A percentile compares a stretch with the other conserved stretches of the same genome.
Conservation (phyloP, 805 yeast species). For the Wickerhamomyces mucosus region DNA sequence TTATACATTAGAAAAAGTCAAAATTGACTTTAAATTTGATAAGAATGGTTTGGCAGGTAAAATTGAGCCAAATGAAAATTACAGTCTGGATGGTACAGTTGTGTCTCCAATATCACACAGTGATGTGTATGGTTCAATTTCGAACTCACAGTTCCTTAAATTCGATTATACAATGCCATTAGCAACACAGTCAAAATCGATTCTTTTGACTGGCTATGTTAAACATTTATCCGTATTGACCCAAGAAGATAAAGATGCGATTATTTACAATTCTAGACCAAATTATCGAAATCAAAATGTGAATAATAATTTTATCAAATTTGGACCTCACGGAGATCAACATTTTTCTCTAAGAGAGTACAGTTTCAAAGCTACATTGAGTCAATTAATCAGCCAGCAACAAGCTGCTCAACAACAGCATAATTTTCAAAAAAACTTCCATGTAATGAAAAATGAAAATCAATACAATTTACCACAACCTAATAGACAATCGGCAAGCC, state of each 20-base stretch:
- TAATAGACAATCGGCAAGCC: background rate
- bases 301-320: conserved; percentile 30
- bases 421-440: conserved; percentile 3
- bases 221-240: conserved; percentile 53
- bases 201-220: conserved; percentile 73
- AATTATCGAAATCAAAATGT: conserved; percentile 18
- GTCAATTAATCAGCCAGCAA: conserved; percentile 2
- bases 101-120: conserved; percentile 27
- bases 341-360: conserved; percentile 40
- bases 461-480: conserved; percentile 7
- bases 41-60: conserved; percentile 53
- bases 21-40: conserved; percentile 35
- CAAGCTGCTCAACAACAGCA: conserved; percentile 4
- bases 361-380: conserved; percentile 38
- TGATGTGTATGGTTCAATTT: conserved; percentile 26
- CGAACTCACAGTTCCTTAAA: conserved; percentile 31
- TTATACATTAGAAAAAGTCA: conserved; percentile 19
- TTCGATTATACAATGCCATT: conserved; percentile 55
- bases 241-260: conserved; percentile 57
- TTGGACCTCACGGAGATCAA: conserved; percentile 40
- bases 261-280: conserved; percentile 31
- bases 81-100: conserved; percentile 20
- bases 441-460: background rate
- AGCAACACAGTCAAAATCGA: conserved; percentile 55
- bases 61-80: conserved; percentile 29